phyloP scores from a whole-genome alignment of 345 rosid species.

The Populus ilicifolia region DNA sequence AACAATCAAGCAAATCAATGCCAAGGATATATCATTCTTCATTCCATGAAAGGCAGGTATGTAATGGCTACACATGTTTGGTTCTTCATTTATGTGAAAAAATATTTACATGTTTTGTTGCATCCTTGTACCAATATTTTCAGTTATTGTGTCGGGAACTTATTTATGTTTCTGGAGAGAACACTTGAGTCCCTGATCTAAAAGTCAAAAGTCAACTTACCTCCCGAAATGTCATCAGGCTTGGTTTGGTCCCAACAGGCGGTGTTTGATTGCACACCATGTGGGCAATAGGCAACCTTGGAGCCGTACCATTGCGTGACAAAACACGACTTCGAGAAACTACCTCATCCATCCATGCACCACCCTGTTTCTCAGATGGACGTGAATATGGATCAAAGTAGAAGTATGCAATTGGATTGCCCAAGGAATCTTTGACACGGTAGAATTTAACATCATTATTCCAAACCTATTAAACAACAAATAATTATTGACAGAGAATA shows the following conservation, averaged over 20 bases:
- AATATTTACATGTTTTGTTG: not conserved
- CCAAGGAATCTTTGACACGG: conserved; percentile 73
- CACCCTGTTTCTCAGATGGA: conserved; percentile 81
- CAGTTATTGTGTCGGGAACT: not conserved
- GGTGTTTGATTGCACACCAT: conserved; percentile 98
- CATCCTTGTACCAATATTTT: not conserved
- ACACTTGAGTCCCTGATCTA: not conserved
- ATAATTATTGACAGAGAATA: conserved; percentile 9
- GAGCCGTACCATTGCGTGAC: conserved; percentile 43
- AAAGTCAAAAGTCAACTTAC: conserved; percentile 29
- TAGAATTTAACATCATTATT: conserved; percentile 78
- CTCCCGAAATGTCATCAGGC: conserved; percentile 95
- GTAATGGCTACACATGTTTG: not conserved
- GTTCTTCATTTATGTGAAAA: not conserved
- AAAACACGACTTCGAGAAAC: conserved; percentile 68
- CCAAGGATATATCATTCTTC: not conserved
- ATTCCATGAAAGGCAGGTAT: not conserved
- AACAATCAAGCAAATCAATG: not conserved
- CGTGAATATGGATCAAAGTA: conserved; percentile 97
- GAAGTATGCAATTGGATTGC: conserved; percentile 76
- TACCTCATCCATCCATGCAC: conserved; percentile 96
- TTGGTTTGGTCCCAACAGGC: conserved; percentile 85
- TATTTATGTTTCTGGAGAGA: not conserved
- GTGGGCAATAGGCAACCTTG: conserved; percentile 79
- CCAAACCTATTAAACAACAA: conserved; percentile 65